Conservation (phyloP, 345 rosid genomes). For the Microthlaspi erraticum region DNA sequence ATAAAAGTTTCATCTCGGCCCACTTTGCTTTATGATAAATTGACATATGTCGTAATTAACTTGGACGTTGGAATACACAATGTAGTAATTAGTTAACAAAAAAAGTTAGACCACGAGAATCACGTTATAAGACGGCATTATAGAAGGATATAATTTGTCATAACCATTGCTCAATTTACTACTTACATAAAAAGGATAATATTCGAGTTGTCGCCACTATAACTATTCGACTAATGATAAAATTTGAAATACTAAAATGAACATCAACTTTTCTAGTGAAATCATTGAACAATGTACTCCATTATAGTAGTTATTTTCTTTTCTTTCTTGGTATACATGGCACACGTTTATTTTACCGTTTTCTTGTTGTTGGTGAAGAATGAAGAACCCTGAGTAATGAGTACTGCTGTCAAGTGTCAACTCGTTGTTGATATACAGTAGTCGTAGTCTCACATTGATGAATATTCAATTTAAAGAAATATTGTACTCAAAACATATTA, state of each 20-base stretch:
- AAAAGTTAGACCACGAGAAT: constrained; percentile 20
- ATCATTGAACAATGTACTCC: constrained; percentile 16
- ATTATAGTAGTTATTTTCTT: not conserved
- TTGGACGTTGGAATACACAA: constrained; percentile 21
- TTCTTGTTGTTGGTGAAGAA: not conserved
- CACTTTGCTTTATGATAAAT: constrained; percentile 12
- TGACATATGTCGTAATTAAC: not conserved
- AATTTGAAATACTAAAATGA: constrained; percentile 5
- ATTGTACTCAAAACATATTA: not conserved
- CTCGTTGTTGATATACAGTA: constrained; percentile 9
- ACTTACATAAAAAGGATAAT: not conserved
- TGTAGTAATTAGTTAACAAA: not conserved
- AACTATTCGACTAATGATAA: constrained; percentile 15
- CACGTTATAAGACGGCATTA: constrained; percentile 28
- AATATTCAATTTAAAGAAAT: constrained; percentile 5
- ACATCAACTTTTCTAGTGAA: constrained; percentile 2
- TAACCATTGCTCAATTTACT: not conserved
- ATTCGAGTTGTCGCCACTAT: constrained; percentile 29
- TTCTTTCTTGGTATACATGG: not conserved
- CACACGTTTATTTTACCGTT: constrained; percentile 9
- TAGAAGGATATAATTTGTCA: no score
- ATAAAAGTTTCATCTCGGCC: not conserved
- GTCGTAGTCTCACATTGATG: not conserved
- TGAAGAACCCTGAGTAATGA: constrained; percentile 2
- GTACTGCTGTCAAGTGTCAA: constrained; percentile 23